These are phyloP conservation scores for Vachellia pachyceras DNA, from an alignment of 306 rosid genomes.

Conservation along the genomic window DNA sequence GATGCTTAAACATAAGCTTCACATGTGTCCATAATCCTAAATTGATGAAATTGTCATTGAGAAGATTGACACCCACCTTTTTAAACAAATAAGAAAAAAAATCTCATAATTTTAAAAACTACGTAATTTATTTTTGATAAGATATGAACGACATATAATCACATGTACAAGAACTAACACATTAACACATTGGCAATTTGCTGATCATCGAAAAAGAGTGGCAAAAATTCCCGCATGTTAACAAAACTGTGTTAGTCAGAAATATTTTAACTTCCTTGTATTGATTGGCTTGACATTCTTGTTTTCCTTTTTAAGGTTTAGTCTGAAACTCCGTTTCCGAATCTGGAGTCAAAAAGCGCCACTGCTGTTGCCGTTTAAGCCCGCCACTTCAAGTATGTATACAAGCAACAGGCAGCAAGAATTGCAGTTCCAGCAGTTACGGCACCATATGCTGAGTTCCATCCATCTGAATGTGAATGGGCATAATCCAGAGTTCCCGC, in stretches of 20 bases:
- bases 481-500: slow-evolving; percentile 50
- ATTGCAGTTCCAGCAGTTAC: slow-evolving; percentile 83
- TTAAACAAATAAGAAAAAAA: background rate
- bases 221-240: background rate
- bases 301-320: background rate
- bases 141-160: no score
- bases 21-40: background rate
- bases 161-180: slow-evolving; percentile 20
- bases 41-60: background rate
- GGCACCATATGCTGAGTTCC: slow-evolving; percentile 66
- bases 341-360: background rate
- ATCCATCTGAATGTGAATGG: slow-evolving; percentile 57
- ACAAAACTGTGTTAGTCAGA: background rate
- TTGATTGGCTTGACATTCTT: background rate
- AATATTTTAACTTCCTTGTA: background rate
- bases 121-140: background rate
- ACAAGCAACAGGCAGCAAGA: slow-evolving; percentile 66
- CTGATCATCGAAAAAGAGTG: background rate
- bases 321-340: background rate
- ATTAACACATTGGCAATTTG: slow-evolving; percentile 34
- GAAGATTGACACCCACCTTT: background rate
- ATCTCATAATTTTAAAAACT: background rate
- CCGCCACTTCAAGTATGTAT: slow-evolving; percentile 63
- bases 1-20: no score
- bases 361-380: background rate